Evolutionary conservation across 2,329 filamentous ascomycete genomes (phyloP).

Genomic region (Teratosphaeria pseudoeucalypti): DNA sequence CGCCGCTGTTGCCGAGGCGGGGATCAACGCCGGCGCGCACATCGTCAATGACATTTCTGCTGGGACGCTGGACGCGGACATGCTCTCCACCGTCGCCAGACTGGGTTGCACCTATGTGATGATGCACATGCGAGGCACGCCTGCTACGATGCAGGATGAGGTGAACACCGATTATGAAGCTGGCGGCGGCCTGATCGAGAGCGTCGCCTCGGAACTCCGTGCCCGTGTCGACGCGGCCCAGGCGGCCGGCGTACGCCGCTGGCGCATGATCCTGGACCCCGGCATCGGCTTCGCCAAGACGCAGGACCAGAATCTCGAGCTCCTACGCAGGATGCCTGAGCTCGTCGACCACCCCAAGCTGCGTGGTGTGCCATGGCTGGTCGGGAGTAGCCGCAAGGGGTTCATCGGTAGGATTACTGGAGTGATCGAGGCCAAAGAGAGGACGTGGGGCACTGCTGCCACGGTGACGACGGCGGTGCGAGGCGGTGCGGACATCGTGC

Average conservation of each 20-base stretch:
- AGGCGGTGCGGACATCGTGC: slow-evolving; percentile 80
- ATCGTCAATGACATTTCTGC: slow-evolving; percentile 93
- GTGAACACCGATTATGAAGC: slow-evolving; percentile 47
- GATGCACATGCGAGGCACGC: slow-evolving; percentile 90
- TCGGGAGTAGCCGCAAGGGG: slow-evolving; percentile 79
- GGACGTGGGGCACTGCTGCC: slow-evolving; percentile 78
- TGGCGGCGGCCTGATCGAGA: slow-evolving; percentile 49
- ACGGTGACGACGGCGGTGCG: slow-evolving; percentile 76
- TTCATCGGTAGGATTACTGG: slow-evolving; percentile 81
- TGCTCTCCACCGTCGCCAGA: slow-evolving; percentile 70
- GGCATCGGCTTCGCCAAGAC: slow-evolving; percentile 92
- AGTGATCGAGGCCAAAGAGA: slow-evolving; percentile 56
- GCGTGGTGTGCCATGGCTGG: slow-evolving; percentile 69
- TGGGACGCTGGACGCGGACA: slow-evolving; percentile 64
- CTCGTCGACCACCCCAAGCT: slow-evolving; percentile 54
- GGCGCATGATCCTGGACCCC: slow-evolving; percentile 91
- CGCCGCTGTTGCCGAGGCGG: slow-evolving; percentile 66
- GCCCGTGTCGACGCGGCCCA: slow-evolving; percentile 65
- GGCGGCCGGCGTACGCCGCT: slow-evolving; percentile 71
- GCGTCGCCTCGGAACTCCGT: slow-evolving; percentile 57
- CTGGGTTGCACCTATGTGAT: slow-evolving; percentile 70
- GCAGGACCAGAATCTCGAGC: slow-evolving; percentile 65
- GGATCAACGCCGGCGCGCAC: slow-evolving; percentile 69
- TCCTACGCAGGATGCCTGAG: slow-evolving; percentile 62
- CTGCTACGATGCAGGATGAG: slow-evolving; percentile 65